Evolutionary conservation across 345 rosid genomes (phyloP).

Genomic region (Pugionium cornutum): DNA sequence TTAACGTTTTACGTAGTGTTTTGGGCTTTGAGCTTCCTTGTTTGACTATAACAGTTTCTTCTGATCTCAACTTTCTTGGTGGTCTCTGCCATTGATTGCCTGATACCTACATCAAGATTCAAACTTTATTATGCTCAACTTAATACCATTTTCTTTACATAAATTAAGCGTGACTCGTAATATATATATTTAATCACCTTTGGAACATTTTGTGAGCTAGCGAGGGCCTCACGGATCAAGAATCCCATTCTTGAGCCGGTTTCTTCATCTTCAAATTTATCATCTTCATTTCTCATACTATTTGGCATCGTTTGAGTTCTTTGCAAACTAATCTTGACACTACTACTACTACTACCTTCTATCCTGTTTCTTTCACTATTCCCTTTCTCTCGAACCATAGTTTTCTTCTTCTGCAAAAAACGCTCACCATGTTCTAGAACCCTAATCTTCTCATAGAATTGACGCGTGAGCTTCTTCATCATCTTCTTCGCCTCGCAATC

Average conservation of each 20-base stretch:
- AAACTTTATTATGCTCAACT: neutral
- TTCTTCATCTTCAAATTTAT: conserved; percentile 46
- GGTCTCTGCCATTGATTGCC: conserved; percentile 36
- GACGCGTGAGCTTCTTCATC: conserved; percentile 43
- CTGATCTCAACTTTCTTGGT: conserved; percentile 45
- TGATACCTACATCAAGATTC: conserved; percentile 23
- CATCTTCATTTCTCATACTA: conserved; percentile 32
- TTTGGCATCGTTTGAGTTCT: conserved; percentile 58
- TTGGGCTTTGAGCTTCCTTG: conserved; percentile 33
- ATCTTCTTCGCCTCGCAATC: conserved; percentile 34
- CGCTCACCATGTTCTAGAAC: conserved; percentile 29
- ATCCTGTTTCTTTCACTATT: conserved; percentile 20
- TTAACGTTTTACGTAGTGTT: conserved; percentile 46
- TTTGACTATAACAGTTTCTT: conserved; percentile 37
- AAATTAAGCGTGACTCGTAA: neutral
- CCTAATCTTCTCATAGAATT: conserved; percentile 47
- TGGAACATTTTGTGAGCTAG: conserved; percentile 36
- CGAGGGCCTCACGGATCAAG: conserved; percentile 60
- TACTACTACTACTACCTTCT: conserved; percentile 10
- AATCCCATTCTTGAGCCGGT: conserved; percentile 57
- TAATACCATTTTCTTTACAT: neutral
- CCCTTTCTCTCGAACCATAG: conserved; percentile 22
- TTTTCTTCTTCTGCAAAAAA: conserved; percentile 32
- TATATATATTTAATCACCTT: conserved; percentile 40
- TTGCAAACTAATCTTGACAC: conserved; percentile 32